Evolutionary conservation across 2,329 filamentous ascomycete species (phyloP).

Genomic region (Coniochaeta sp.): DNA sequence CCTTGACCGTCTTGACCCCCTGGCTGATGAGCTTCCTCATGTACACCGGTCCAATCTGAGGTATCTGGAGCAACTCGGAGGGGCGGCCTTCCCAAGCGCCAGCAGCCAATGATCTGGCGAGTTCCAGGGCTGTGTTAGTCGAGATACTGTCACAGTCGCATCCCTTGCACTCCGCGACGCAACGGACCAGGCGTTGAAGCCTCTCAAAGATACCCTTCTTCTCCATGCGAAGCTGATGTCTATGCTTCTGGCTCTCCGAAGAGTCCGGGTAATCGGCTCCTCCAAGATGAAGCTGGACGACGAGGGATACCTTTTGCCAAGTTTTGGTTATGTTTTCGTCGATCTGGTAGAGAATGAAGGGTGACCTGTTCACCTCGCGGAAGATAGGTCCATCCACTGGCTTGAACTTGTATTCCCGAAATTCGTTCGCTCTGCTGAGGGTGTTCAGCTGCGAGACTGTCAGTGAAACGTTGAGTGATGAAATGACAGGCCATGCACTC

Average conservation of each 20-base stretch:
- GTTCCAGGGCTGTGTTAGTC: conserved; percentile 63
- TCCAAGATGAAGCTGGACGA: conserved; percentile 71
- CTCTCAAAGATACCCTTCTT: conserved; percentile 59
- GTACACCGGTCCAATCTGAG: conserved; percentile 67
- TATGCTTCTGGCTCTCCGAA: conserved; percentile 43
- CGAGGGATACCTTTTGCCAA: conserved; percentile 68
- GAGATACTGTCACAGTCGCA: conserved; percentile 55
- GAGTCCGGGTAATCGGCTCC: conserved; percentile 51
- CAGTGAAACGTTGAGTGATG: conserved; percentile 1
- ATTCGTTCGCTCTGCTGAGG: conserved; percentile 63
- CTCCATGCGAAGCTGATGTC: conserved; percentile 51
- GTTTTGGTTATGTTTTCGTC: conserved; percentile 58
- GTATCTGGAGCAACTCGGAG: conserved; percentile 75
- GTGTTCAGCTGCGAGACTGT: conserved; percentile 47
- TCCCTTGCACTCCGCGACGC: conserved; percentile 66
- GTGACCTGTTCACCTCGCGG: conserved; percentile 63
- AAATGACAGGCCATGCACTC: conserved; percentile 21
- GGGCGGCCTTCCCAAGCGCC: conserved; percentile 75
- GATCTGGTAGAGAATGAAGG: conserved; percentile 63
- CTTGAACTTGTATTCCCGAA: conserved; percentile 65
- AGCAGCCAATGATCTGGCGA: conserved; percentile 70
- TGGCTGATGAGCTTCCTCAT: conserved; percentile 65
- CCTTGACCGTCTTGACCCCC: conserved; percentile 64
- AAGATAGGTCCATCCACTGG: conserved; percentile 61
- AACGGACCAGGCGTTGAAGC: conserved; percentile 62